A percentile compares a stretch with the other conserved stretches of the same genome.
These are phyloP conservation scores for Globisporangium nodosum DNA, from an alignment of 352 stramenopile genomes.

Conservation along the genomic window DNA sequence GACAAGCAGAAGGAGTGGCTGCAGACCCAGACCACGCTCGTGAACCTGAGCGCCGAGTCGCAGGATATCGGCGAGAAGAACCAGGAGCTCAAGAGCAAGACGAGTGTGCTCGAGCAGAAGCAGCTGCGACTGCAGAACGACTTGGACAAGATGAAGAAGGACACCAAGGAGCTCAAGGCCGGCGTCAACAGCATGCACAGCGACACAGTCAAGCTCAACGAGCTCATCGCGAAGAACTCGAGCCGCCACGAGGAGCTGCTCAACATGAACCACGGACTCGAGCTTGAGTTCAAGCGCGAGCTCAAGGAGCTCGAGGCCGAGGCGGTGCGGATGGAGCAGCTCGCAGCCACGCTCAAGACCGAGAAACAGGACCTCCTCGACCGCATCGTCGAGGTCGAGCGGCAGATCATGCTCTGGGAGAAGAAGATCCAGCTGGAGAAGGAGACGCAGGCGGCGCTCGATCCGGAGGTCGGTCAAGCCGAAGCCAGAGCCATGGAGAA, in stretches of 20 bases:
- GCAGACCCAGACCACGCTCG: slow-evolving; percentile 84
- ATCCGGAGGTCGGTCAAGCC: slow-evolving; percentile 88
- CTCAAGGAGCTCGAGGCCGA: slow-evolving; percentile 88
- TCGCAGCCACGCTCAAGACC: slow-evolving; percentile 64
- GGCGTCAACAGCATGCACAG: slow-evolving; percentile 82
- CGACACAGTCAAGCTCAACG: slow-evolving; percentile 91
- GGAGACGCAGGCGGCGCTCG: slow-evolving; percentile 91
- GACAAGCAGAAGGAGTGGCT: slow-evolving; percentile 91
- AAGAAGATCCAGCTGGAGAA: slow-evolving; percentile 97
- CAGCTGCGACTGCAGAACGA: slow-evolving; percentile 84
- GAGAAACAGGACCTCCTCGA: slow-evolving; percentile 87
- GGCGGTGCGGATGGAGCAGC: slow-evolving; percentile 63
- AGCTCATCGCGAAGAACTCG: slow-evolving; percentile 88
- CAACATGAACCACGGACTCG: slow-evolving; percentile 85
- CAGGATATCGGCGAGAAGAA: slow-evolving; percentile 87
- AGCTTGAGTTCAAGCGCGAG: slow-evolving; percentile 90
- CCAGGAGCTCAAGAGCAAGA: slow-evolving; percentile 87
- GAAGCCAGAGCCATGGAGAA: slow-evolving; percentile 93
- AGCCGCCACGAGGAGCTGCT: slow-evolving; percentile 69
- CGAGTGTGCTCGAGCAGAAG: slow-evolving; percentile 89
- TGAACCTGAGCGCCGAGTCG: slow-evolving; percentile 82
- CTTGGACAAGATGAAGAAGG: slow-evolving; percentile 65
- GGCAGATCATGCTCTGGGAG: slow-evolving; percentile 93
- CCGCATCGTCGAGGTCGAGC: slow-evolving; percentile 89
- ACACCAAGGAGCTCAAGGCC: slow-evolving; percentile 78